phyloP scores from a whole-genome alignment of 768 basidiomycete genomes.

The Asterophora parasitica region DNA sequence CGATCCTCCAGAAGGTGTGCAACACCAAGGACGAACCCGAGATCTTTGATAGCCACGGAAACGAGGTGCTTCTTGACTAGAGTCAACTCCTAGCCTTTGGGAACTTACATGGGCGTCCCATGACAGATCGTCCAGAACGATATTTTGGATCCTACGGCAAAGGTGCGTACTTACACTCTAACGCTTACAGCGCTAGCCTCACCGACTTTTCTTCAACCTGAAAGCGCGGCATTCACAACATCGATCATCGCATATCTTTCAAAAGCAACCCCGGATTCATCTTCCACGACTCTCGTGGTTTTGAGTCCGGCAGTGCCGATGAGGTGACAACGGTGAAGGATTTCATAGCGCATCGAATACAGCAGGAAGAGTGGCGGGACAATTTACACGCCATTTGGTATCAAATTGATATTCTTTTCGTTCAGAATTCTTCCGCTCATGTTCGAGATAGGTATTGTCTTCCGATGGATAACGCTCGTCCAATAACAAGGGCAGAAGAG shows the following conservation, averaged over 20 bases:
- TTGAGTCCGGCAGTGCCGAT: conserved; percentile 15
- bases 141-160: too few relatives aligned
- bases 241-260: conserved; percentile 18
- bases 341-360: not conserved
- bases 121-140: too few relatives aligned
- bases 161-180: too few relatives aligned
- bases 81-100: too few relatives aligned
- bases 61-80: too few relatives aligned
- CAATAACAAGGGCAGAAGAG: not conserved
- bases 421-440: too few relatives aligned
- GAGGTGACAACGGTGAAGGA: conserved; percentile 1
- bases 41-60: conserved; percentile 14
- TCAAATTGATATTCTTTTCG: too few relatives aligned
- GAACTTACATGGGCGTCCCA: too few relatives aligned
- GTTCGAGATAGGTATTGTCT: not conserved
- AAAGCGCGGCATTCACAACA: conserved; percentile 21
- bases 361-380: not conserved
- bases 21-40: conserved; percentile 19
- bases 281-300: conserved; percentile 25
- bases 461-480: not conserved
- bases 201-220: not conserved
- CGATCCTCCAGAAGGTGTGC: conserved; percentile 24
- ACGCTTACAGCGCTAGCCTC: too few relatives aligned
- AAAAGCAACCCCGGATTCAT: conserved; percentile 21
- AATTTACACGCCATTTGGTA: not conserved